Evolutionary conservation across 257 asterid genomes (phyloP).

Genomic region (Lycium barbarum): DNA sequence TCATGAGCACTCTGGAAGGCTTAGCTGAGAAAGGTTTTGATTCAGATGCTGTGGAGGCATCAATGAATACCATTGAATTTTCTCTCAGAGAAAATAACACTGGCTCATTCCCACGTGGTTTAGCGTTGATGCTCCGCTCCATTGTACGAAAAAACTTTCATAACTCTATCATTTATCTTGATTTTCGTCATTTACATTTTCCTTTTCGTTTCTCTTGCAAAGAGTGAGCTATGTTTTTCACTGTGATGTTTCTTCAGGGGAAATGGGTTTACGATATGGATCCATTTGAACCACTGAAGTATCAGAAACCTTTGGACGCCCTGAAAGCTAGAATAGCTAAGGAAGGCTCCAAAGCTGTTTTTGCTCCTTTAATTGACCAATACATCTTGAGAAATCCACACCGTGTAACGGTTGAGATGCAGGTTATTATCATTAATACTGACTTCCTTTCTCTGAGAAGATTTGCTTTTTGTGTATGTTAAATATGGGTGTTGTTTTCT

Average conservation of each 20-base stretch:
- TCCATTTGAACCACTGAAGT: conserved; percentile 91
- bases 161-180: conserved; percentile 28
- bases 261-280: conserved; percentile 98
- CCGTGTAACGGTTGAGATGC: conserved; percentile 92
- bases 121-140: conserved; percentile 96
- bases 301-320: conserved; percentile 82
- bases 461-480: conserved; percentile 35
- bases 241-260: conserved; percentile 58
- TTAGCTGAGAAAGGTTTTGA: conserved; percentile 90
- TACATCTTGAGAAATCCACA: conserved; percentile 83
- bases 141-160: conserved; percentile 56
- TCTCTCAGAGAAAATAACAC: conserved; percentile 98
- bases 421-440: conserved; percentile 54
- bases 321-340: conserved; percentile 88
- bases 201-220: conserved; percentile 27
- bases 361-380: conserved; percentile 85
- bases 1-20: conserved; percentile 62
- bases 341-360: conserved; percentile 95
- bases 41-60: conserved; percentile 96
- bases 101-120: conserved; percentile 98
- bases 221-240: conserved; percentile 27
- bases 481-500: conserved; percentile 36
- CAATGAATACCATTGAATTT: conserved; percentile 97
- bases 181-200: conserved; percentile 19
- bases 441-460: conserved; percentile 36